Conservation (phyloP, 2,329 filamentous ascomycete genomes). For the Colletotrichum kahawae region DNA sequence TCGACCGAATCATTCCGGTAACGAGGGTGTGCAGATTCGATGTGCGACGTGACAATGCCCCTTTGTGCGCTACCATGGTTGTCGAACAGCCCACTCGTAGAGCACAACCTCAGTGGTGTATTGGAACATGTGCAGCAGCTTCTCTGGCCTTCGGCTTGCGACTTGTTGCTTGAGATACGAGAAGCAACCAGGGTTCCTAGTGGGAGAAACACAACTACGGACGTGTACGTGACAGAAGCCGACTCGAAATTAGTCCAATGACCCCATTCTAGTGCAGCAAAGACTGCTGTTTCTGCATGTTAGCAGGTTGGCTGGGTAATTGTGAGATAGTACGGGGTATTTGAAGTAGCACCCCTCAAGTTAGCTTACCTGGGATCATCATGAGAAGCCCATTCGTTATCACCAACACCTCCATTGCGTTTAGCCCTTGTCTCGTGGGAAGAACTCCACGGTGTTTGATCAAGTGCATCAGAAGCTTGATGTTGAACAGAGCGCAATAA, state of each 20-base stretch:
- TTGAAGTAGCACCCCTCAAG: background rate
- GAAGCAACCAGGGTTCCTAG: conserved; percentile 58
- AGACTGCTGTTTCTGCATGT: conserved; percentile 46
- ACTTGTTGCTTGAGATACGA: conserved; percentile 37
- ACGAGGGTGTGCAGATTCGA: conserved; percentile 23
- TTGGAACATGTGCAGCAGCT: conserved; percentile 13
- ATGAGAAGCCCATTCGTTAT: conserved; percentile 62
- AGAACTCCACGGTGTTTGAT: conserved; percentile 52
- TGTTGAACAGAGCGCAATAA: conserved; percentile 62
- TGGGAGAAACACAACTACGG: conserved; percentile 56
- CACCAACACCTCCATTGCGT: conserved; percentile 58
- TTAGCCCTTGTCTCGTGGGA: conserved; percentile 44
- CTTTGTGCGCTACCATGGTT: conserved; percentile 16
- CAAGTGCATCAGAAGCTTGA: conserved; percentile 55
- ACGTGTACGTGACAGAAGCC: conserved; percentile 53
- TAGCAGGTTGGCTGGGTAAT: background rate
- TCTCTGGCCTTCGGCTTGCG: conserved; percentile 14
- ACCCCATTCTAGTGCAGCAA: conserved; percentile 52
- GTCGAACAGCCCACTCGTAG: background rate
- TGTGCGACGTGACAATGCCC: conserved; percentile 29
- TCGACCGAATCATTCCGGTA: conserved; percentile 24
- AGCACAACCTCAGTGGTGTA: background rate
- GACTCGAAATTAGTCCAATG: conserved; percentile 50
- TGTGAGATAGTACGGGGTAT: background rate
- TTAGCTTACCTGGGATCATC: conserved; percentile 55